A percentile compares a stretch with the other conserved stretches of the same genome.
These are phyloP conservation scores for Diaporthe aspalathi DNA, from an alignment of 2,329 filamentous ascomycete genomes.

Conservation along the genomic window DNA sequence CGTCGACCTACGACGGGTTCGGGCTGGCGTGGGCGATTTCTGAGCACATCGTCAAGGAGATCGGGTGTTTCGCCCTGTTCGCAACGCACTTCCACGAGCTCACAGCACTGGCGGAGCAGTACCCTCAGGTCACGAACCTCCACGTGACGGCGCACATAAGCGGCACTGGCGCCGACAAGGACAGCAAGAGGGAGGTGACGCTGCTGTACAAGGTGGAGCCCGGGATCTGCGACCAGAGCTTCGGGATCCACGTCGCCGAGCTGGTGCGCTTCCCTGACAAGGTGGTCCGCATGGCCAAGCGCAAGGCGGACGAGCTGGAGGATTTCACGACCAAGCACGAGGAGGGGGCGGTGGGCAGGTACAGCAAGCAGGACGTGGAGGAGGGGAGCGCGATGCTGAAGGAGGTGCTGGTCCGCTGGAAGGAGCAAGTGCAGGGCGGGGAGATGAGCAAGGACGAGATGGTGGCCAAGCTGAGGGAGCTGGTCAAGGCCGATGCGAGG, in stretches of 20 bases:
- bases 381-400: constrained; percentile 89
- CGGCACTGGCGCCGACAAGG: constrained; percentile 52
- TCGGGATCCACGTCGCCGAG: constrained; percentile 98
- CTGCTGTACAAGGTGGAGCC: constrained; percentile 96
- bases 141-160: constrained; percentile 96
- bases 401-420: constrained; percentile 85
- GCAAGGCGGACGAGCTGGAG: constrained; percentile 97
- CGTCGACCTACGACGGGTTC: constrained; percentile 98
- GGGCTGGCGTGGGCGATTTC: constrained; percentile 99
- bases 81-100: constrained; percentile 99
- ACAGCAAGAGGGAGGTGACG: constrained; percentile 84
- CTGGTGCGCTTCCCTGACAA: constrained; percentile 96
- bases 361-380: constrained; percentile 87
- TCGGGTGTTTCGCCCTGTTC: constrained; percentile 93
- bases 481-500: constrained; percentile 79
- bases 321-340: constrained; percentile 89
- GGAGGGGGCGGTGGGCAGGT: constrained; percentile 63
- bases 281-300: constrained; percentile 98
- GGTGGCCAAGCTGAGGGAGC: constrained; percentile 79
- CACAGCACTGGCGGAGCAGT: constrained; percentile 87
- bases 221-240: constrained; percentile 95
- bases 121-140: constrained; percentile 89
- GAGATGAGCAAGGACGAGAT: constrained; percentile 79
- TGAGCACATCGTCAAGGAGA: constrained; percentile 95
- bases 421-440: constrained; percentile 74